Evolutionary conservation across 139 green algal species (phyloP).

Genomic region (Asterochloris sp.): DNA sequence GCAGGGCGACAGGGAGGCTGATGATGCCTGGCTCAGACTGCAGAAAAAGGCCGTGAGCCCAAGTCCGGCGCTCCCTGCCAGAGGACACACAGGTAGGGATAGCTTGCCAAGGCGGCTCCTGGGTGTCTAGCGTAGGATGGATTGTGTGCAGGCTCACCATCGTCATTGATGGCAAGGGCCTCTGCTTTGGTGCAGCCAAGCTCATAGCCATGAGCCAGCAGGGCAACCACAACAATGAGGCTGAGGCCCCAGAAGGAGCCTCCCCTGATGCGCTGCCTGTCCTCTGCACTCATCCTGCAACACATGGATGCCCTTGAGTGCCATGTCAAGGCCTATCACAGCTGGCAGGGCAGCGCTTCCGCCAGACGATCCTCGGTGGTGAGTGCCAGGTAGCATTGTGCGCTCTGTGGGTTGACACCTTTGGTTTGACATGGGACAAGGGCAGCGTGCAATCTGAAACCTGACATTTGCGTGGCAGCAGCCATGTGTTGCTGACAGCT

Average conservation of each 20-base stretch:
- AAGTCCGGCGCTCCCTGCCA: too few relatives aligned
- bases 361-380: neutral
- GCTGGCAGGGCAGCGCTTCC: neutral
- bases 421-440: neutral
- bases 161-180: slow-evolving; percentile 84
- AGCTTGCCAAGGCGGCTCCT: too few relatives aligned
- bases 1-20: neutral
- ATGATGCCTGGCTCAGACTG: neutral
- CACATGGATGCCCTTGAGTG: neutral
- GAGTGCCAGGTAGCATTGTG: neutral
- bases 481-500: neutral
- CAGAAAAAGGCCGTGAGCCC: too few relatives aligned
- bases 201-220: slow-evolving; percentile 53
- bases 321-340: neutral
- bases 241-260: slow-evolving; percentile 59
- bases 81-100: too few relatives aligned
- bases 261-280: slow-evolving; percentile 5
- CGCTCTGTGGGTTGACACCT: neutral
- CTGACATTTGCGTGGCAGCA: too few relatives aligned
- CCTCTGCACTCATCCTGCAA: slow-evolving; percentile 6
- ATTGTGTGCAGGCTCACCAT: slow-evolving; percentile 15
- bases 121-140: too few relatives aligned
- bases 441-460: neutral
- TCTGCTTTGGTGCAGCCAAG: slow-evolving; percentile 64
- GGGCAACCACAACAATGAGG: slow-evolving; percentile 59